Percentiles rank a stretch among this genome's conserved stretches.
Conservation (phyloP, 495 filamentous ascomycete genomes). For the Pyrenula aspistea region DNA sequence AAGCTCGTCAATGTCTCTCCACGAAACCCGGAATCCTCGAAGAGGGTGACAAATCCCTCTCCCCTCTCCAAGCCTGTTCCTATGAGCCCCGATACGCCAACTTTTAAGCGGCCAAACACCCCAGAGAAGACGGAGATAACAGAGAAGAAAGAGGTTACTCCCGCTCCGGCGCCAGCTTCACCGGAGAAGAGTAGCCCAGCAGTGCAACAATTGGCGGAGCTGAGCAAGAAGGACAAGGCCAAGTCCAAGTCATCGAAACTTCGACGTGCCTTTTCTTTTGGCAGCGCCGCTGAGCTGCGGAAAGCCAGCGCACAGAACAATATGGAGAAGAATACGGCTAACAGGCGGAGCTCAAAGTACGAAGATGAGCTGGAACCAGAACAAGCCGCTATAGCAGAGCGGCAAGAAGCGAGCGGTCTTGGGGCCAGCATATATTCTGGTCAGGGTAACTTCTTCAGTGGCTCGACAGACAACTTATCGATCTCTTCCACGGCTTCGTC, state of each 20-base stretch:
- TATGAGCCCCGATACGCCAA: conserved; percentile 34
- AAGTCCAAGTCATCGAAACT: conserved; percentile 81
- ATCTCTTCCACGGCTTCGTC: conserved; percentile 97
- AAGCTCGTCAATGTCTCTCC: conserved; percentile 53
- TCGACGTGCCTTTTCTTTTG: conserved; percentile 91
- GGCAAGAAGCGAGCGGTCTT: conserved; percentile 83
- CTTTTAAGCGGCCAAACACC: conserved; percentile 12
- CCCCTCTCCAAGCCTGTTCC: conserved; percentile 76
- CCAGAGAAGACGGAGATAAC: conserved; percentile 7
- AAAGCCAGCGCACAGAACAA: conserved; percentile 60
- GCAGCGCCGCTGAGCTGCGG: conserved; percentile 84
- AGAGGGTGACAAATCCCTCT: conserved; percentile 65
- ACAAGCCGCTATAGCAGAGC: conserved; percentile 78
- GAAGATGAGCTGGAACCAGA: conserved; percentile 69
- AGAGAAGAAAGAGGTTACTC: conserved; percentile 7
- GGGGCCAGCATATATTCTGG: conserved; percentile 91
- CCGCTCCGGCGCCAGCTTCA: conserved; percentile 13
- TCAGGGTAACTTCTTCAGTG: conserved; percentile 71
- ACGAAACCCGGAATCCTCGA: conserved; percentile 53
- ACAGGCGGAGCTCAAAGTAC: conserved; percentile 57
- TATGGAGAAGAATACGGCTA: conserved; percentile 38
- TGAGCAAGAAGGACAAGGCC: conserved; percentile 65
- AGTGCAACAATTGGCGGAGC: conserved; percentile 64
- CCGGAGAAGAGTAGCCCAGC: conserved; percentile 47
- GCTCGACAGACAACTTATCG: conserved; percentile 92